Conservation (phyloP, 2,329 filamentous ascomycete species). For the Ophiostoma fasciatum region DNA sequence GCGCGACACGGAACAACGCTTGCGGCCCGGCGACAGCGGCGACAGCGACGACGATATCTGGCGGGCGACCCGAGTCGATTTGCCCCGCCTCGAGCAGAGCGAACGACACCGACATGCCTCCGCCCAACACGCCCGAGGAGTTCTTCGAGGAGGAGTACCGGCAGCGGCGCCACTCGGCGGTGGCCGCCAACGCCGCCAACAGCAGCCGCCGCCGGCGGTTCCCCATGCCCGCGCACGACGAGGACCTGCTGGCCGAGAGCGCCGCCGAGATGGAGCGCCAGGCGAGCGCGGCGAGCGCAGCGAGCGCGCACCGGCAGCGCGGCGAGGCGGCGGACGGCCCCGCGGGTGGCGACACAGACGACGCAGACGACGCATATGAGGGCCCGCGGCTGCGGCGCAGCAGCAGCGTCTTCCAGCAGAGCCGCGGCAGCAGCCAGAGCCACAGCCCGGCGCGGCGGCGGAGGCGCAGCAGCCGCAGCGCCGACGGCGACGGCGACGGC, state of each 20-base stretch:
- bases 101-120: conserved; percentile 16
- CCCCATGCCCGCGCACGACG: conserved; percentile 4
- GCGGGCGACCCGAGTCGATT: background rate
- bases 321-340: too few species aligned
- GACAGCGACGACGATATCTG: too few species aligned
- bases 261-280: too few species aligned
- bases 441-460: background rate
- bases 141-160: conserved; percentile 8
- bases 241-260: conserved; percentile 4
- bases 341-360: too few species aligned
- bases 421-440: background rate
- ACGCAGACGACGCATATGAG: too few species aligned
- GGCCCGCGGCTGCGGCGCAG: too few species aligned
- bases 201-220: conserved; percentile 1
- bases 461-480: background rate
- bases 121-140: conserved; percentile 15
- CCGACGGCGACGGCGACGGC: too few species aligned
- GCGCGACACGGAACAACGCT: too few species aligned
- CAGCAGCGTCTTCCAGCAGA: background rate
- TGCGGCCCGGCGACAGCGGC: too few species aligned
- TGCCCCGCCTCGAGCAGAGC: too few species aligned
- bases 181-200: background rate
- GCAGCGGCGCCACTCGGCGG: conserved; percentile 1
- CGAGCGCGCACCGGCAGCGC: too few species aligned
- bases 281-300: too few species aligned